Conservation (phyloP, 441 rosid genomes). For the Gossypium armourianum region DNA sequence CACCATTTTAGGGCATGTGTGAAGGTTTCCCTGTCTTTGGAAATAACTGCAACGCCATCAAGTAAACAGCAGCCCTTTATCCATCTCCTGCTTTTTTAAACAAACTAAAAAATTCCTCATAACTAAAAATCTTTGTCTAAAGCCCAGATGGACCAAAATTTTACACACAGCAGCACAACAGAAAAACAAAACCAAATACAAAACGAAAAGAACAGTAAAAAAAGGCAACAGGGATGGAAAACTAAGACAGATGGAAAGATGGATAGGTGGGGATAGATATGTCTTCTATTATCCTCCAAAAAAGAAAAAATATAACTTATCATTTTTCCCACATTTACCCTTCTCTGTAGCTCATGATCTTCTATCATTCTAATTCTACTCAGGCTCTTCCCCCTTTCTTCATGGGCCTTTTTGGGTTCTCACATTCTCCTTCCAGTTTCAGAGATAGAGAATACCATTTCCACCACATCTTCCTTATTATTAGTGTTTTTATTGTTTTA, state of each 20-base stretch:
- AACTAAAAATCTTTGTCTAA: conserved; percentile 10
- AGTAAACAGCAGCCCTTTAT: conserved; percentile 21
- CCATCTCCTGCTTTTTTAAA: conserved; percentile 14
- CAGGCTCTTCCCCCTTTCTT: conserved; percentile 12
- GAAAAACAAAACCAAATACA: conserved; percentile 13
- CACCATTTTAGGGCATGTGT: conserved; percentile 11
- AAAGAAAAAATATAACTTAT: neutral
- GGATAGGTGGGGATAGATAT: conserved; percentile 15
- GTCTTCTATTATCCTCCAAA: conserved; percentile 27
- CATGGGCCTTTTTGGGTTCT: conserved; percentile 31
- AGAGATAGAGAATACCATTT: neutral
- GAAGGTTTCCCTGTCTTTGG: neutral
- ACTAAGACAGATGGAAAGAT: conserved; percentile 7
- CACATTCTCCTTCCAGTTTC: conserved; percentile 16
- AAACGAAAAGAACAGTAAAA: neutral
- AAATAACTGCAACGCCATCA: conserved; percentile 12
- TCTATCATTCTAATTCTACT: conserved; percentile 9
- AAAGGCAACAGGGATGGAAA: conserved; percentile 13
- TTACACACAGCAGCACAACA: conserved; percentile 4
- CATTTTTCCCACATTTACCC: conserved; percentile 28
- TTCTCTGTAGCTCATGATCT: conserved; percentile 12
- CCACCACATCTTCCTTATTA: neutral
- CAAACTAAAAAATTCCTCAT: neutral
- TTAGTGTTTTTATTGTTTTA: neutral
- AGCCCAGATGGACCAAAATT: conserved; percentile 22